phyloP scores from a whole-genome alignment of 2,329 filamentous ascomycete species.

The Colletotrichum nymphaeae region DNA sequence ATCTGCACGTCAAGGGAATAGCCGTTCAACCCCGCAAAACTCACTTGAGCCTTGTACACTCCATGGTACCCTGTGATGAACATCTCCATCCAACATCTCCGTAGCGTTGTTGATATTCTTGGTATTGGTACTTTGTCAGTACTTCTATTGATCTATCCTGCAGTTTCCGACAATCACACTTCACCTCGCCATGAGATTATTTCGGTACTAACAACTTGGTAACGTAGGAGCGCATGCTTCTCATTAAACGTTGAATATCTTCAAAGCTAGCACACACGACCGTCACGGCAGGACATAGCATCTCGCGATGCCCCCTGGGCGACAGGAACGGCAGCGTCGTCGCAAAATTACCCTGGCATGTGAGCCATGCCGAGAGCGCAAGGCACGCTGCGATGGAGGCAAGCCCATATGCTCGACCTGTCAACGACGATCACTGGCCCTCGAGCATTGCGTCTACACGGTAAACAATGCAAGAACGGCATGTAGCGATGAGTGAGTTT shows the following conservation, averaged over 20 bases:
- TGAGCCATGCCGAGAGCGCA: conserved; percentile 53
- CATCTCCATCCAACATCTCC: not conserved
- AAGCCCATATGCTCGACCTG: conserved; percentile 58
- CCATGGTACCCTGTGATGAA: not conserved
- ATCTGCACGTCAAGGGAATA: not conserved
- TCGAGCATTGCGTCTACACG: conserved; percentile 52
- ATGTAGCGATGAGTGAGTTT: not conserved
- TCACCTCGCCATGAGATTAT: not conserved
- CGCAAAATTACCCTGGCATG: conserved; percentile 51
- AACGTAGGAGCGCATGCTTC: not conserved
- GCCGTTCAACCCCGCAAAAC: not conserved
- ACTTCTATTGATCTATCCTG: not conserved
- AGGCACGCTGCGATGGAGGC: conserved; percentile 54
- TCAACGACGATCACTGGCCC: conserved; percentile 44
- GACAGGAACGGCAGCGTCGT: not conserved
- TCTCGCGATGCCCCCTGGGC: not conserved
- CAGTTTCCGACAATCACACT: not conserved
- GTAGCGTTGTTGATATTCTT: not conserved
- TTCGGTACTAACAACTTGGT: not conserved
- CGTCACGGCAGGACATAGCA: not conserved
- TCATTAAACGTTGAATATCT: not conserved
- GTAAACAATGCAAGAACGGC: conserved; percentile 48
- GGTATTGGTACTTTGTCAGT: not conserved
- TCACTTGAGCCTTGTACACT: not conserved
- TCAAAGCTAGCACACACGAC: not conserved